phyloP scores from a whole-genome alignment of 257 asterid species.

The Fraxinus excelsior region DNA sequence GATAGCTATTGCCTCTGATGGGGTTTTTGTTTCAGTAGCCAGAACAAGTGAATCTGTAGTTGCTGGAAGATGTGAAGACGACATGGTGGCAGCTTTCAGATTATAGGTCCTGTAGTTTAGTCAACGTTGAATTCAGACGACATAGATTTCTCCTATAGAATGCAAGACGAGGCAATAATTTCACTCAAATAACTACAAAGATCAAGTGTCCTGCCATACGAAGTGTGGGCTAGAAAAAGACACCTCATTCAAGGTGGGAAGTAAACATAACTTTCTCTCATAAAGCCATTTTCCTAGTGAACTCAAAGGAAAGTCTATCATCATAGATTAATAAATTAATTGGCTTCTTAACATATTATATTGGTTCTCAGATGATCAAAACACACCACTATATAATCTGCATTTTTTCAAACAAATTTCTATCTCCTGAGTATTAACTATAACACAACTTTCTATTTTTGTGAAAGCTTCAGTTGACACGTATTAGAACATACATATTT shows the following conservation, averaged over 20 bases:
- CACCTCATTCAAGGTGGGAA: background rate
- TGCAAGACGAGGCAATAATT: background rate
- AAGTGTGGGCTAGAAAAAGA: background rate
- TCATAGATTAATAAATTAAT: background rate
- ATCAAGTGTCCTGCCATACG: background rate
- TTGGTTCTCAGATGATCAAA: background rate
- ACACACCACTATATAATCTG: background rate
- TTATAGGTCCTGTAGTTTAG: constrained; percentile 20
- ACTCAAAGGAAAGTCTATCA: background rate
- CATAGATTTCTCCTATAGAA: background rate
- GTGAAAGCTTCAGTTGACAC: background rate
- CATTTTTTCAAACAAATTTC: background rate
- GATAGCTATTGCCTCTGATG: constrained; percentile 52
- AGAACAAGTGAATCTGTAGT: constrained; percentile 46
- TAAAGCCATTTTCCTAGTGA: background rate
- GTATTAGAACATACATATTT: background rate
- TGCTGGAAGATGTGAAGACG: constrained; percentile 43
- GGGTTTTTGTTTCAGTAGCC: constrained; percentile 51
- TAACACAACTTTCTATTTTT: background rate
- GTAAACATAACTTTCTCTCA: background rate
- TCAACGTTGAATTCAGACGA: background rate
- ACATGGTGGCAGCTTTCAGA: constrained; percentile 37
- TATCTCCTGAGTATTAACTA: background rate
- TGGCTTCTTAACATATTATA: background rate
- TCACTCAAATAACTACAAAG: background rate